These are phyloP conservation scores for Yamadazyma insecticola DNA, from an alignment of 805 yeast genomes.

Conservation along the genomic window DNA sequence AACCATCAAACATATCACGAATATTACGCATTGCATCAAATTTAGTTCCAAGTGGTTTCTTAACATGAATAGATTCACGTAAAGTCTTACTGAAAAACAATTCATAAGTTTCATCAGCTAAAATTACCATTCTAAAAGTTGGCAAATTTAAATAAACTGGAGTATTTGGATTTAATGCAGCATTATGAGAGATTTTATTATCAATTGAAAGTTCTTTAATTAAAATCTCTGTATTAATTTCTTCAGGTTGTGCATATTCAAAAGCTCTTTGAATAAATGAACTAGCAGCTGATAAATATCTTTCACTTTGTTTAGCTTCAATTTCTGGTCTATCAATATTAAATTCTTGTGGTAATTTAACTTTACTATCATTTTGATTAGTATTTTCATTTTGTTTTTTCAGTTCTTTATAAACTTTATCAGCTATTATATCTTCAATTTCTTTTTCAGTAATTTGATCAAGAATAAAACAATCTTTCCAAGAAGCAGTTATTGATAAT, in stretches of 20 bases:
- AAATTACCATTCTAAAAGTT: conserved; percentile 88
- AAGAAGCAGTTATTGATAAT: conserved; percentile 75
- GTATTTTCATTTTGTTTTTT: conserved; percentile 12
- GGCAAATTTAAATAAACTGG: conserved; percentile 76
- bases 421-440: conserved; percentile 66
- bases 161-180: conserved; percentile 74
- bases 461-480: conserved; percentile 67
- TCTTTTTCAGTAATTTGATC: conserved; percentile 61
- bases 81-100: conserved; percentile 70
- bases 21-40: conserved; percentile 53
- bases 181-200: conserved; percentile 54
- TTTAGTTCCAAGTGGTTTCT: conserved; percentile 45
- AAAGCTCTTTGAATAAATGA: conserved; percentile 82
- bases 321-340: conserved; percentile 59
- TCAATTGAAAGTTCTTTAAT: conserved; percentile 34
- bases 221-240: conserved; percentile 32
- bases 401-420: conserved; percentile 40
- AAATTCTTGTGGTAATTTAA: conserved; percentile 54
- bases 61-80: conserved; percentile 62
- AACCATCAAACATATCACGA: conserved; percentile 85
- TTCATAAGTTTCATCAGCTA: conserved; percentile 93
- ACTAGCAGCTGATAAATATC: conserved; percentile 85
- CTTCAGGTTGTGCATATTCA: conserved; percentile 79
- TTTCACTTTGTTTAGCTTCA: conserved; percentile 61
- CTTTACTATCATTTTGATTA: conserved; percentile 20